These are phyloP conservation scores for Lonicera japonica DNA, from an alignment of 129 eudicot genomes.

Conservation along the genomic window DNA sequence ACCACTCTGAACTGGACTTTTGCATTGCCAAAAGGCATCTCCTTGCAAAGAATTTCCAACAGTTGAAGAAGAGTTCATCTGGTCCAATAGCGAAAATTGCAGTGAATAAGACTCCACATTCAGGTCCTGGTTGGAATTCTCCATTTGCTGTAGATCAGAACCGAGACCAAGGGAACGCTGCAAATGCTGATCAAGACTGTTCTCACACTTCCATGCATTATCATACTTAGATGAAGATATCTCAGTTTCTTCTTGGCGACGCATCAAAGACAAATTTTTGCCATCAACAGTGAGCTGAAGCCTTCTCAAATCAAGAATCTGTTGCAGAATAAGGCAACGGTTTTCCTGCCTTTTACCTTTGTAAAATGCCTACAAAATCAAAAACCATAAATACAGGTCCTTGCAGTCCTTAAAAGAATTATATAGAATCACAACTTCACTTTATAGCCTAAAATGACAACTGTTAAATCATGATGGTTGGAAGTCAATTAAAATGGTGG, in stretches of 20 bases:
- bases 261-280: constrained; percentile 14
- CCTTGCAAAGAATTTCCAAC: constrained; percentile 32
- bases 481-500: background rate
- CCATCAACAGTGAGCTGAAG: constrained; percentile 39
- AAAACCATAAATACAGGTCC: background rate
- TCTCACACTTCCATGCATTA: constrained; percentile 22
- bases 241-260: constrained; percentile 26
- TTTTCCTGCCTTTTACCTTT: constrained; percentile 19
- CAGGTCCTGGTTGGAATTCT: constrained; percentile 16
- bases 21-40: constrained; percentile 66
- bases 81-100: constrained; percentile 41
- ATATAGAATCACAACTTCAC: background rate
- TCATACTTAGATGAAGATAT: constrained; percentile 11
- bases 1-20: constrained; percentile 37
- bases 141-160: constrained; percentile 16
- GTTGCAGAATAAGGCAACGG: constrained; percentile 41
- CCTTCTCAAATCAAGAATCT: constrained; percentile 55
- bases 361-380: constrained; percentile 26
- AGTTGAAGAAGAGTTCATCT: constrained; percentile 28
- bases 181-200: constrained; percentile 18
- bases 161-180: constrained; percentile 22
- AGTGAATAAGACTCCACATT: constrained; percentile 33
- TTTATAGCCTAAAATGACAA: no score
- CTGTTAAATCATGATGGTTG: background rate
- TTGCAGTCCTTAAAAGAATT: background rate